A percentile compares a stretch with the other conserved stretches of the same genome.
Evolutionary conservation across 257 asterid species (phyloP).

Genomic region (Echites panduratus): DNA sequence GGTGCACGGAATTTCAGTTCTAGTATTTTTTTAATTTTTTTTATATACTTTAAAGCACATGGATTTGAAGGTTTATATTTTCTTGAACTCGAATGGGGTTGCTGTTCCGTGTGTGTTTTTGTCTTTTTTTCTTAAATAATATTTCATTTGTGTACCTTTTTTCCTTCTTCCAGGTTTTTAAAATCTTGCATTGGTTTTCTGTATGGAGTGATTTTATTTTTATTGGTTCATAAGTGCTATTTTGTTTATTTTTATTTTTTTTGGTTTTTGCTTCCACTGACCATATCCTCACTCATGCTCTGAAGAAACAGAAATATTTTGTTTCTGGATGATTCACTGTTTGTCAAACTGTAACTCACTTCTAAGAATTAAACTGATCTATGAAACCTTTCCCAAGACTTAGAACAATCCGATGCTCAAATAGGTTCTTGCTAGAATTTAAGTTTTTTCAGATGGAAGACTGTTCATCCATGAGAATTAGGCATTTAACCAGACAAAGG

Average conservation of each 20-base stretch:
- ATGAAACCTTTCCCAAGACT: neutral
- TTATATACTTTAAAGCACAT: neutral
- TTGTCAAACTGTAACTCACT: neutral
- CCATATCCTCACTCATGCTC: neutral
- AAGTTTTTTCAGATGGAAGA: neutral
- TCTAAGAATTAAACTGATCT: neutral
- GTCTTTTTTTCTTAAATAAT: neutral
- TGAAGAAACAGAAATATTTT: neutral
- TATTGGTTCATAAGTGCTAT: neutral
- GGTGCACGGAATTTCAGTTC: neutral
- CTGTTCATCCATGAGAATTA: neutral
- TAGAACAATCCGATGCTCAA: neutral
- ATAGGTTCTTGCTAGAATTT: neutral
- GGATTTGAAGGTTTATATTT: neutral
- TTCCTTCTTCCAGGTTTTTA: neutral
- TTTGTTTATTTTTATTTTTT: neutral
- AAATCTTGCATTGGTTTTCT: neutral
- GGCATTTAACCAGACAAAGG: neutral
- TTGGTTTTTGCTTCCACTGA: neutral
- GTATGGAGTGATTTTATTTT: neutral
- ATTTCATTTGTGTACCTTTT: neutral
- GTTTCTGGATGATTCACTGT: neutral
- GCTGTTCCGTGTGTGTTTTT: neutral
- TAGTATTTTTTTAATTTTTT: neutral
- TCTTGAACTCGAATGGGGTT: neutral